A percentile compares a stretch with the other conserved stretches of the same genome.
Conservation (phyloP, 1,284 basidiomycete species). For the Sanguinoderma infundibulare region DNA sequence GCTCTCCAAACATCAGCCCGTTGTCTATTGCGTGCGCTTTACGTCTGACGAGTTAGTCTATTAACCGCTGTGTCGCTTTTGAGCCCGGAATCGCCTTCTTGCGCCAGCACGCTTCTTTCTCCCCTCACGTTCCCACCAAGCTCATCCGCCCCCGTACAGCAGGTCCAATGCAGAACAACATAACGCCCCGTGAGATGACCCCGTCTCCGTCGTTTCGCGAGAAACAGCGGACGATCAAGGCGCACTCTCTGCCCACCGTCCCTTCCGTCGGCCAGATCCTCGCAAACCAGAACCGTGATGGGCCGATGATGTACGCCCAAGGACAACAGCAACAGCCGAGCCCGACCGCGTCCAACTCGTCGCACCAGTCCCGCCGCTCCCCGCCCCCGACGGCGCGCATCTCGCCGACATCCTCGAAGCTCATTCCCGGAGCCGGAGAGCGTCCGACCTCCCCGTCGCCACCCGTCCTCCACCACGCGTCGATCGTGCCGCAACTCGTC, state of each 20-base stretch:
- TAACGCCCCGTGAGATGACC: constrained; percentile 65
- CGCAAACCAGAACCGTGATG: constrained; percentile 28
- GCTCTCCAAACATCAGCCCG: constrained; percentile 13
- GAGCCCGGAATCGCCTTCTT: constrained; percentile 24
- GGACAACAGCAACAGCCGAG: constrained; percentile 56
- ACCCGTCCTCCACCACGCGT: constrained; percentile 35
- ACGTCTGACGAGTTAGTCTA: constrained; percentile 28
- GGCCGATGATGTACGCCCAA: constrained; percentile 35
- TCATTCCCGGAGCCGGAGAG: constrained; percentile 44
- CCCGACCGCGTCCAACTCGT: constrained; percentile 55
- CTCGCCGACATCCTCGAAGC: constrained; percentile 40
- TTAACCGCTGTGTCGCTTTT: constrained; percentile 27
- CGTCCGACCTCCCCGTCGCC: constrained; percentile 37
- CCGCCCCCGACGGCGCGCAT: constrained; percentile 45
- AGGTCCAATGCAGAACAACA: constrained; percentile 43
- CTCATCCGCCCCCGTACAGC: constrained; percentile 29
- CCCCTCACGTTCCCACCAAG: constrained; percentile 26
- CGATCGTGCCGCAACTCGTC: constrained; percentile 38
- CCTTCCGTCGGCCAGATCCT: constrained; percentile 58
- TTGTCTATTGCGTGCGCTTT: constrained; percentile 24
- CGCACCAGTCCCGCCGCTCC: constrained; percentile 46
- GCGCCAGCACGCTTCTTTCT: constrained; percentile 23
- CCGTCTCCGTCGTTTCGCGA: constrained; percentile 69
- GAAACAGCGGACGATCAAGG: constrained; percentile 58
- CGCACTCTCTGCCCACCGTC: constrained; percentile 65